A percentile compares a stretch with the other conserved stretches of the same genome.
Evolutionary conservation across 345 rosid genomes (phyloP).

Genomic region (Syzygium aqueum): DNA sequence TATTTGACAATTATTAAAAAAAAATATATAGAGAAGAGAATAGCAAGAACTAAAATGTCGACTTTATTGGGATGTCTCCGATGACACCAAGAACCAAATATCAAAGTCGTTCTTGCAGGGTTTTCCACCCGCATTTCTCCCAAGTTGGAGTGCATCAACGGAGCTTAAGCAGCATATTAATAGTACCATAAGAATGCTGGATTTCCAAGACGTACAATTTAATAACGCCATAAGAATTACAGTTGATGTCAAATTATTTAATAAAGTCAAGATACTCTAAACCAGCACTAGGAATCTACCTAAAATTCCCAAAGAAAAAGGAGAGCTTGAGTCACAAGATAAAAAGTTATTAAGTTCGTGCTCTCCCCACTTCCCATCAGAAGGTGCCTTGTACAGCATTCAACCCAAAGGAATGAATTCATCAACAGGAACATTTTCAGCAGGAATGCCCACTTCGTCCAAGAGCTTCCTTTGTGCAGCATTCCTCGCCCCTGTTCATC

Average conservation of each 20-base stretch:
- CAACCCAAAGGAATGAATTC: constrained; percentile 62
- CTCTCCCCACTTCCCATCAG: constrained; percentile 98
- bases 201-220: not conserved
- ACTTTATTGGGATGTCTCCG: not conserved
- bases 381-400: constrained; percentile 85
- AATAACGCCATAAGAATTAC: not conserved
- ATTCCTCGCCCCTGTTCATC: constrained; percentile 60
- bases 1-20: not conserved
- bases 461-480: constrained; percentile 93
- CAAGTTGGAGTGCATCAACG: not conserved
- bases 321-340: not conserved
- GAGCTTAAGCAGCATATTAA: not conserved
- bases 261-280: not conserved
- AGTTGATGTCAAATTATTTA: not conserved
- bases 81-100: not conserved
- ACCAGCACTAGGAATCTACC: not conserved
- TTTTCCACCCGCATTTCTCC: not conserved
- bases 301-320: not conserved
- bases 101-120: not conserved
- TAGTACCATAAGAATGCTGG: not conserved
- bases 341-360: constrained; percentile 51
- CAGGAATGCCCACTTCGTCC: constrained; percentile 86
- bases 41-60: not conserved
- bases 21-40: not conserved
- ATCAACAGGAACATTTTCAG: constrained; percentile 77